phyloP scores from a whole-genome alignment of 352 stramenopile species.

The Plasmopara muralis region DNA sequence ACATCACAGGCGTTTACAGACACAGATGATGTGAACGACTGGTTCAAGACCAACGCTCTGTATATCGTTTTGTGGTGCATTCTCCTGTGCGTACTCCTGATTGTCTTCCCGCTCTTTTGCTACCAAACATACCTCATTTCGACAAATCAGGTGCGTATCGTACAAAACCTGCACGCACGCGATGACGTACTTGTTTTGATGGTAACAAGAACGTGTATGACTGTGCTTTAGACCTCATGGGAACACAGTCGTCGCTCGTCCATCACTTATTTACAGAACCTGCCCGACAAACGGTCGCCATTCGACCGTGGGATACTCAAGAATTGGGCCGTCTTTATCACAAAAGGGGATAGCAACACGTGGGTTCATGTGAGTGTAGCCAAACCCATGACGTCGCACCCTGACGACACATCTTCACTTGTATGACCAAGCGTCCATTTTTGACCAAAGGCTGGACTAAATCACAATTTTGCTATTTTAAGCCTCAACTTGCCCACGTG shows the following conservation, averaged over 20 bases:
- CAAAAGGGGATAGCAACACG: conserved; percentile 38
- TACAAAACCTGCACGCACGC: not conserved
- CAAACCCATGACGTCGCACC: conserved; percentile 21
- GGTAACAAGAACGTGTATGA: not conserved
- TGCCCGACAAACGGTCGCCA: conserved; percentile 50
- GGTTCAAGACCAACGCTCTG: conserved; percentile 60
- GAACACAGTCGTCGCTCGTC: conserved; percentile 54
- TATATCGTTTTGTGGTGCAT: conserved; percentile 61
- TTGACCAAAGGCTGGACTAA: conserved; percentile 7
- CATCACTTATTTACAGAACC: conserved; percentile 68
- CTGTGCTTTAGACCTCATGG: conserved; percentile 51
- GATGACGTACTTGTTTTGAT: too few species aligned
- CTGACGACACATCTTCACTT: conserved; percentile 14
- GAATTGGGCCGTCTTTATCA: conserved; percentile 64
- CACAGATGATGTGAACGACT: conserved; percentile 53
- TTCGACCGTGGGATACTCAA: conserved; percentile 50
- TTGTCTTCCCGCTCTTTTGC: conserved; percentile 51
- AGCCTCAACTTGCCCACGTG: conserved; percentile 15
- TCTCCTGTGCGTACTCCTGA: conserved; percentile 47
- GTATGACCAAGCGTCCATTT: conserved; percentile 13
- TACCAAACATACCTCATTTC: conserved; percentile 70
- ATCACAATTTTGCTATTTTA: conserved; percentile 5
- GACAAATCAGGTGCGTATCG: conserved; percentile 38
- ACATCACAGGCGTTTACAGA: conserved; percentile 47
- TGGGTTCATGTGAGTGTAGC: conserved; percentile 46